Base-by-base conservation (phyloP, 768 basidiomycete species). In the Phylloporus sp. region DNA sequence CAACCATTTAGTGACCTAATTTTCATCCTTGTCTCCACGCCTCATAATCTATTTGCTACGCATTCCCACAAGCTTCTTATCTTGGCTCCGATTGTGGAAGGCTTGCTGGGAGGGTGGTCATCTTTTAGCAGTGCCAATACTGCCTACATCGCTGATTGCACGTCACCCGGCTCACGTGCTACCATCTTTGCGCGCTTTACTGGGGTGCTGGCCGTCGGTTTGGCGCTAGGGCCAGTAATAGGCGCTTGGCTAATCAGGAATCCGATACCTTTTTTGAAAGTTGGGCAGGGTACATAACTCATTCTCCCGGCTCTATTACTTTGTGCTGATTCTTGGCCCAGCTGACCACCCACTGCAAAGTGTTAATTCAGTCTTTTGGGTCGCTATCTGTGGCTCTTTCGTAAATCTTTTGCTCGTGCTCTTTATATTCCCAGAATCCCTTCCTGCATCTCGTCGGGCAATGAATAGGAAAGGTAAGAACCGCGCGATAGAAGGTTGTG, bases 141-240 rank as follows among this genome's bases (percentile, higher is more conserved):
- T 64, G 89, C 72, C 58, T 88, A 72, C 76, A 82, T 78, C 70
- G 86, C 88, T 68, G 76, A 81, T 72, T 91, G 88, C 62, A 92
- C 91, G 3, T 86, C 86, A n/a, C 75, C 81, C 39, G 90, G 89
- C 38, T 91, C 90, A 9, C 81, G 89, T 36, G 80, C 90, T 2
- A 76, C 81, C 35, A 81, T 84, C 39, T 84, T 84, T 54, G 80
- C 81, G 12, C 77, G 81, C 5, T 78, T 92, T 45, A 79, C 82
- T 50, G 93, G 92, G 4, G 81, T 90, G 49, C 76, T 86, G 42
- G 91, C 84, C 71, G 67, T 85, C 31, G 93, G 92, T 5, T 75
- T 94, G 49, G 82, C 92, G 0, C 59, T 82, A 2, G 93, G 93
- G 1, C 92, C 93, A 24, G 79, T 84, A 65, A 76, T 94, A 49